Conservation (phyloP, 2,329 filamentous ascomycete species). For the Camillea tinctor region DNA sequence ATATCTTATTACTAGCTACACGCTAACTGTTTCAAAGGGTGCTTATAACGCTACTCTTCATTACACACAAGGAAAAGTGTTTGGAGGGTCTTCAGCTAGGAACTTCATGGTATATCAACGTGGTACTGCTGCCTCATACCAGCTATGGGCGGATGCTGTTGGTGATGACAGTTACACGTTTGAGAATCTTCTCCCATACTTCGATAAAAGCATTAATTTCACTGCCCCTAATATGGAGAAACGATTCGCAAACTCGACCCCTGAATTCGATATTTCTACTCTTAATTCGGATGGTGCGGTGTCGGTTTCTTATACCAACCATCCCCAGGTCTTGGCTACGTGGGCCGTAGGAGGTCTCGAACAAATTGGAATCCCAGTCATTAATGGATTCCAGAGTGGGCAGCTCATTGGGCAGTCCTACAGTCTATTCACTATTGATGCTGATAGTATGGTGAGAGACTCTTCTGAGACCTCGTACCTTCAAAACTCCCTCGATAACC, state of each 20-base stretch:
- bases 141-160: conserved; percentile 25
- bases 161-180: conserved; percentile 26
- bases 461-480: conserved; percentile 18
- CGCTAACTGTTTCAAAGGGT: conserved; percentile 6
- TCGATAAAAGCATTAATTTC: conserved; percentile 26
- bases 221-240: conserved; percentile 21
- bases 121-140: conserved; percentile 22
- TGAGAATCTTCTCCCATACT: conserved; percentile 25
- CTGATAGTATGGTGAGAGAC: conserved; percentile 13
- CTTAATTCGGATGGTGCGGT: conserved; percentile 38
- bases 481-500: conserved; percentile 11
- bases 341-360: conserved; percentile 40
- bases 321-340: conserved; percentile 37
- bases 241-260: conserved; percentile 28
- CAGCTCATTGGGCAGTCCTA: conserved; percentile 28
- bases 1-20: neutral
- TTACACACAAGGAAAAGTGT: conserved; percentile 31
- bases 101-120: conserved; percentile 35
- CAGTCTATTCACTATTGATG: conserved; percentile 18
- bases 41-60: conserved; percentile 20
- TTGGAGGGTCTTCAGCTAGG: conserved; percentile 30
- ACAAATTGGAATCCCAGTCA: conserved; percentile 38
- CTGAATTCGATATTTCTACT: conserved; percentile 26
- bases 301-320: conserved; percentile 42
- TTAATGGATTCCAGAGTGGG: conserved; percentile 41